These are phyloP conservation scores for Plantago coronopus DNA, from an alignment of 305 asterid species.

Conservation along the genomic window DNA sequence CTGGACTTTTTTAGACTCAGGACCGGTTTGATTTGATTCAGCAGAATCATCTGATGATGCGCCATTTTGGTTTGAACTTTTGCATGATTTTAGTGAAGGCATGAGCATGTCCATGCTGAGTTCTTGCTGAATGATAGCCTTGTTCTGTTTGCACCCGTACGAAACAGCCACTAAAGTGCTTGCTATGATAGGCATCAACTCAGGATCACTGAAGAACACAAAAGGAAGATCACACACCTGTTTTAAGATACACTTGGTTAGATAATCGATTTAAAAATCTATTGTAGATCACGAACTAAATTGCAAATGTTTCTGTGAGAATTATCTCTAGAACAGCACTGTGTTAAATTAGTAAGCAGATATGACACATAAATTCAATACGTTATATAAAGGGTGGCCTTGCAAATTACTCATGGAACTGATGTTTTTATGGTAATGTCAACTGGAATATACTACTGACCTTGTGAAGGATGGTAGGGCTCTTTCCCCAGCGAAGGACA, in stretches of 20 bases:
- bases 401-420: no score
- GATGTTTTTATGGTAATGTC: slow-evolving; percentile 4
- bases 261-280: slow-evolving; percentile 15
- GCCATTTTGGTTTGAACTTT: slow-evolving; percentile 35
- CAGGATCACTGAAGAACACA: slow-evolving; percentile 90
- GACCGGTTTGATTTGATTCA: slow-evolving; percentile 36
- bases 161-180: slow-evolving; percentile 84
- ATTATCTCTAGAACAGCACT: not conserved
- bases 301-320: not conserved
- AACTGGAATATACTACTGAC: slow-evolving; percentile 27
- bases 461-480: slow-evolving; percentile 99
- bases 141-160: slow-evolving; percentile 90
- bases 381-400: not conserved
- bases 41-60: slow-evolving; percentile 38
- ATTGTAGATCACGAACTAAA: not conserved
- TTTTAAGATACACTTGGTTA: slow-evolving; percentile 26
- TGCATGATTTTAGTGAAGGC: slow-evolving; percentile 73
- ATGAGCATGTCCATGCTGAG: slow-evolving; percentile 97
- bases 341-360: not conserved
- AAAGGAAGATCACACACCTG: slow-evolving; percentile 98
- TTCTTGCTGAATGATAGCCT: slow-evolving; percentile 89
- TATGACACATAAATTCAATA: not conserved
- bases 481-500: slow-evolving; percentile 98
- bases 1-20: slow-evolving; percentile 47
- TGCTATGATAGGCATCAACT: slow-evolving; percentile 82